Evolutionary conservation across 2,329 filamentous ascomycete genomes (phyloP).

Genomic region (Trichoderma koningiopsis): DNA sequence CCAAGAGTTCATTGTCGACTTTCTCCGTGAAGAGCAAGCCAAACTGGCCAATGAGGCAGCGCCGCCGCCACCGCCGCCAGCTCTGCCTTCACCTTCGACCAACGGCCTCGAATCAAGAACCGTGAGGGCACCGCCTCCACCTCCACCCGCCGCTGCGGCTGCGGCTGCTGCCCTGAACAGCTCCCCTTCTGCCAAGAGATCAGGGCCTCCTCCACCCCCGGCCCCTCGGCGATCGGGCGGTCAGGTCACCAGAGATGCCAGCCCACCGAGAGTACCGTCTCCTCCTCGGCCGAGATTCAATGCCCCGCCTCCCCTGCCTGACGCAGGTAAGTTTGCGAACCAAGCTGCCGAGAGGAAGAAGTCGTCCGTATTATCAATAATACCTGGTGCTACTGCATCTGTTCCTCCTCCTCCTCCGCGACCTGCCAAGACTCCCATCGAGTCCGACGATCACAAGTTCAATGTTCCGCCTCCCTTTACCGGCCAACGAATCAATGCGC

Average conservation of each 20-base stretch:
- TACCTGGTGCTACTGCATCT: slow-evolving; percentile 31
- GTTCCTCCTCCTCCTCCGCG: slow-evolving; percentile 41
- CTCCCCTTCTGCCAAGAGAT: slow-evolving; percentile 27
- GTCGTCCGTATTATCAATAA: background rate
- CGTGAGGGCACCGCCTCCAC: slow-evolving; percentile 41
- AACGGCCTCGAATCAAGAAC: slow-evolving; percentile 39
- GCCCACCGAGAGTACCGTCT: slow-evolving; percentile 65
- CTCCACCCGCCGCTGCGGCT: slow-evolving; percentile 31
- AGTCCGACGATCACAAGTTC: slow-evolving; percentile 64
- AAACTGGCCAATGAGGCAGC: slow-evolving; percentile 32
- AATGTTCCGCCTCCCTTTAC: slow-evolving; percentile 79
- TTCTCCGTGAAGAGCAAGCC: slow-evolving; percentile 60
- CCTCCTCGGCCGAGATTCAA: slow-evolving; percentile 69
- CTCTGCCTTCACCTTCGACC: slow-evolving; percentile 34
- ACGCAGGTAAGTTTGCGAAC: slow-evolving; percentile 84
- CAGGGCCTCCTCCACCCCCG: slow-evolving; percentile 39
- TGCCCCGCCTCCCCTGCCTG: slow-evolving; percentile 83
- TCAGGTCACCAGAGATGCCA: slow-evolving; percentile 65
- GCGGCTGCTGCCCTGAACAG: slow-evolving; percentile 16
- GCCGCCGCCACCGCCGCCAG: slow-evolving; percentile 21
- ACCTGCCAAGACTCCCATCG: slow-evolving; percentile 70
- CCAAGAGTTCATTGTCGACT: slow-evolving; percentile 68
- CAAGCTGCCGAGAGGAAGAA: slow-evolving; percentile 36
- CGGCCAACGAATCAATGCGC: slow-evolving; percentile 65
- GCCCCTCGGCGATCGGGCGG: slow-evolving; percentile 62